phyloP scores from a whole-genome alignment of 2,329 filamentous ascomycete genomes.

The Stenocarpella maydis region DNA sequence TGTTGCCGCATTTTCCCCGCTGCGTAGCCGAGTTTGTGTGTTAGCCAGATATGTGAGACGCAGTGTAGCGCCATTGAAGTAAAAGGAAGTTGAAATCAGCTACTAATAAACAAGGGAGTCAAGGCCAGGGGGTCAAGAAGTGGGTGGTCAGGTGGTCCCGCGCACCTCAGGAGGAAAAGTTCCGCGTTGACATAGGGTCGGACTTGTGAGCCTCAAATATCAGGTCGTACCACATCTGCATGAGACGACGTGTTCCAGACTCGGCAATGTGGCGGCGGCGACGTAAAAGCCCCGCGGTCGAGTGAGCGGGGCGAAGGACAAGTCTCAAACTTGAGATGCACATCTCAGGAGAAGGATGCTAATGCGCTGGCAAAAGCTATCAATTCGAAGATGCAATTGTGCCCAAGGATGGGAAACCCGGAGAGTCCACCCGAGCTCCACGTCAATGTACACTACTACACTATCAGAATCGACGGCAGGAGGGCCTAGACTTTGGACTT shows the following conservation, averaged over 20 bases:
- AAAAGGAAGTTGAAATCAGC: neutral
- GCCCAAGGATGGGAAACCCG: constrained; percentile 11
- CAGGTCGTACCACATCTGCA: neutral
- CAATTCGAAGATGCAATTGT: constrained; percentile 14
- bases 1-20: constrained; percentile 63
- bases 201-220: neutral
- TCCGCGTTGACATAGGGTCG: neutral
- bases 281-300: neutral
- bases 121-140: neutral
- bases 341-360: constrained; percentile 8
- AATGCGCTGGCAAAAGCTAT: constrained; percentile 19
- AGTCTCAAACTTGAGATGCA: constrained; percentile 4
- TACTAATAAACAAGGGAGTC: constrained; percentile 14
- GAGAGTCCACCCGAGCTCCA: constrained; percentile 11
- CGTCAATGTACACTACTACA: constrained; percentile 8
- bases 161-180: constrained; percentile 11
- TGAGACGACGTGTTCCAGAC: constrained; percentile 20
- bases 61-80: neutral
- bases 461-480: neutral
- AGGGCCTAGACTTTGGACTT: constrained; percentile 9
- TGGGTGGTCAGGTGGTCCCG: no score
- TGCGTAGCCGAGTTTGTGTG: constrained; percentile 38
- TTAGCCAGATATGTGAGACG: neutral
- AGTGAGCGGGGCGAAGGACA: neutral
- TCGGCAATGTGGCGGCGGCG: neutral